Base-by-base conservation (phyloP, 2,329 filamentous ascomycete species). In the Aspergillus intermedius region DNA sequence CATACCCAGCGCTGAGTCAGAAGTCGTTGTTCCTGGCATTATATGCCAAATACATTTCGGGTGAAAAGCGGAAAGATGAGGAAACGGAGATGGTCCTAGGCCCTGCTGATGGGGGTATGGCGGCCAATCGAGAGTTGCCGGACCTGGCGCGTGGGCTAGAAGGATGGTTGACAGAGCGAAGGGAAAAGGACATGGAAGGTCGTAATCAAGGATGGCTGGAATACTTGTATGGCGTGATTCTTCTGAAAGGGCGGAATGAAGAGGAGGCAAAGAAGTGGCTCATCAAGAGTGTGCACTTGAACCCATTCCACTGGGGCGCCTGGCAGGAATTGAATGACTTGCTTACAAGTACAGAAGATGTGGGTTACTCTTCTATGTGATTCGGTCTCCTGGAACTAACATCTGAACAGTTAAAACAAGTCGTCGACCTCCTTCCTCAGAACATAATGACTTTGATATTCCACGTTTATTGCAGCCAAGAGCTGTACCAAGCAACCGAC, bases 31-130 rank as follows among this genome's bases (percentile, higher is more conserved):
- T 98, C 63, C 77, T 98, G 9, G 87, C 90, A 0, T 75, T 97
- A 3, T 98, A 98, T 62, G 88, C 93, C 41, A 94, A 91, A 63
- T 90, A 91, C 64, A 81, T 97, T 54, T 87, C 91, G 0, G 93
- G 93, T 1, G 93, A 98, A 75, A 96, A 97, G 75, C 83, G 88
- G 55, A 95, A 91, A 69, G 88, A 95, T 60, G 93, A 98, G 68
- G 91, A 97, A 49, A 89, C 88, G 19, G 93, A 98, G 71, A 96
- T 96, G 87, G 88, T 98, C 45, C 82, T 97, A 70, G 93, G 93
- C 0, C 91, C 93, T 1, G 84, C 91, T 50, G 93, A 98, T 68
- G 83, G 89, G 12, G 90, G 91, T 1, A 84, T 84, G 28, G 87
- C 88, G 1, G 71, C 82, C 50, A 98, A 98, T 67, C 89, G 90